These are phyloP conservation scores for Pelargonium fulgidum DNA, from an alignment of 441 rosid genomes.

Conservation along the genomic window DNA sequence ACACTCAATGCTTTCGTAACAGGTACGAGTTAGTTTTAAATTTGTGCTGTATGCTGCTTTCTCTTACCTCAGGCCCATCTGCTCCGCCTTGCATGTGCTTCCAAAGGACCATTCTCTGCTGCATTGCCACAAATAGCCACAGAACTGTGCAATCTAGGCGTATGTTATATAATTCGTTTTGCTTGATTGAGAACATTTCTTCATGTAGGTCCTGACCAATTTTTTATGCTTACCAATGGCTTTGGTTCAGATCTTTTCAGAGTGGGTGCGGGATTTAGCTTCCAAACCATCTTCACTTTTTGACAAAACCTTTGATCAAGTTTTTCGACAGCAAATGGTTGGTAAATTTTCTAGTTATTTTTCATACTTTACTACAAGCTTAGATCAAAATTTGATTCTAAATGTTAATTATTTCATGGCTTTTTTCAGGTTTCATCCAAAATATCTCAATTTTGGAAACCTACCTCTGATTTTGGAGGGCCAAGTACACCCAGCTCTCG, in stretches of 20 bases:
- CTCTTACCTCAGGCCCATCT: slow-evolving; percentile 58
- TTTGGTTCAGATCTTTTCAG: slow-evolving; percentile 63
- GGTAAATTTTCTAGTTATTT: slow-evolving; percentile 20
- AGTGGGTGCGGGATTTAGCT: slow-evolving; percentile 58
- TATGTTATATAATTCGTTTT: slow-evolving; percentile 32
- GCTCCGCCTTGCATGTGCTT: slow-evolving; percentile 80
- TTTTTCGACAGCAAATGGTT: slow-evolving; percentile 67
- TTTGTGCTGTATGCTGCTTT: slow-evolving; percentile 12
- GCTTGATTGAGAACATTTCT: slow-evolving; percentile 13
- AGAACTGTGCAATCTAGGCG: slow-evolving; percentile 78
- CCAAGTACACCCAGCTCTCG: slow-evolving; percentile 63
- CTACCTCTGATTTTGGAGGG: slow-evolving; percentile 51
- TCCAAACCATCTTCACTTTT: slow-evolving; percentile 63
- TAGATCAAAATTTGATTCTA: slow-evolving; percentile 19
- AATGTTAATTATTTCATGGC: slow-evolving; percentile 17
- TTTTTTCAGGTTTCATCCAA: slow-evolving; percentile 57
- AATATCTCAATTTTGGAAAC: slow-evolving; percentile 87
- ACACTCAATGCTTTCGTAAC: slow-evolving; percentile 6
- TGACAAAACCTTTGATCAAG: slow-evolving; percentile 60
- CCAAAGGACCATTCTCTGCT: slow-evolving; percentile 63
- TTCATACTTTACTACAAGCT: slow-evolving; percentile 16
- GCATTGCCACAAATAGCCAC: slow-evolving; percentile 59
- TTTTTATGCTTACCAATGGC: slow-evolving; percentile 22
- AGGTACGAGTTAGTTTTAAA: slow-evolving; percentile 10
- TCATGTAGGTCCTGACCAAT: slow-evolving; percentile 19